Evolutionary conservation across 1,284 basidiomycete genomes (phyloP).

Genomic region (Fistulina hepatica): DNA sequence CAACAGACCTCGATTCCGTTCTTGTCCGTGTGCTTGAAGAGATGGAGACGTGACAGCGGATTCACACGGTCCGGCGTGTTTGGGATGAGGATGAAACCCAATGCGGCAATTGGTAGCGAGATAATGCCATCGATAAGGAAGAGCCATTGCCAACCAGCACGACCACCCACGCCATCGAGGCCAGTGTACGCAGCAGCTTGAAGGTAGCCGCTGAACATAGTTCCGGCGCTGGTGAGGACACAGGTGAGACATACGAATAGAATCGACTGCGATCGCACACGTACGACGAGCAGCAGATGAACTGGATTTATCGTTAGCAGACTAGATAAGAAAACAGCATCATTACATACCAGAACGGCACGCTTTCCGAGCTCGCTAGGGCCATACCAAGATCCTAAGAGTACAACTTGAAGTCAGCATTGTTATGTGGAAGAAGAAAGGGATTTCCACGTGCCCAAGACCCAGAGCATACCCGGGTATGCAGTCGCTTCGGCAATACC

Average conservation of each 20-base stretch:
- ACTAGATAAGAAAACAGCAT: no score
- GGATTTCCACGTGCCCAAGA: constrained; percentile 3
- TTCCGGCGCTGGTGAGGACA: constrained; percentile 5
- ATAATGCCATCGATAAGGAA: constrained; percentile 10
- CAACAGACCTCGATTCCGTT: no score
- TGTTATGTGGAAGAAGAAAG: no score
- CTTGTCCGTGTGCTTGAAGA: constrained; percentile 8
- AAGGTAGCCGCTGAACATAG: constrained; percentile 10
- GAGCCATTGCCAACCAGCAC: constrained; percentile 11
- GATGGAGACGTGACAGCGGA: constrained; percentile 1
- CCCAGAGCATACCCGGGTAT: constrained; percentile 8
- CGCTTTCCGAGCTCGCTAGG: constrained; percentile 9
- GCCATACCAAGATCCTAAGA: constrained; percentile 8
- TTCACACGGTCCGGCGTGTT: constrained; percentile 8
- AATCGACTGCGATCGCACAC: no score
- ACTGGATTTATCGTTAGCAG: no score
- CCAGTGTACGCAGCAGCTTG: constrained; percentile 8
- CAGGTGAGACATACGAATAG: no score
- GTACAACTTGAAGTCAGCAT: no score
- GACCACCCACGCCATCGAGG: constrained; percentile 7
- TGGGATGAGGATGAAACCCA: constrained; percentile 10
- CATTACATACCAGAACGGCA: constrained; percentile 6
- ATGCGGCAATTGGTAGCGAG: constrained; percentile 7
- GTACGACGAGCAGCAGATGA: no score
- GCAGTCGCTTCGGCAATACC: constrained; percentile 8